A percentile compares a stretch with the other conserved stretches of the same genome.
phyloP scores from a whole-genome alignment of 192 early-diverging fungal species.

The Funneliformis geosporum region DNA sequence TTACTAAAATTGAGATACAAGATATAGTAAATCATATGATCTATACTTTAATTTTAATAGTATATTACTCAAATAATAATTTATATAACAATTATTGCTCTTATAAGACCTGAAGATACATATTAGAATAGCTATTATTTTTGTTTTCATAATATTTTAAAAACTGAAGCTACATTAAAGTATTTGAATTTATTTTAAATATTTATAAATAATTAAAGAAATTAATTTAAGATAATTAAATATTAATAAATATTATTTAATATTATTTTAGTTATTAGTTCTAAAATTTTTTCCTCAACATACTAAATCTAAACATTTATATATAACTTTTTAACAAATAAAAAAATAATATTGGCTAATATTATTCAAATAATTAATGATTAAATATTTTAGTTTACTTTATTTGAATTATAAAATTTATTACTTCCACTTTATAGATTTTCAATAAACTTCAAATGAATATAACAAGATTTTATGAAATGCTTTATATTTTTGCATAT shows the following conservation, averaged over 20 bases:
- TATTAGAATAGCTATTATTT: neutral
- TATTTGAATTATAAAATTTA: neutral
- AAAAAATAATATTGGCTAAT: neutral
- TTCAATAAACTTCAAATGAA: neutral
- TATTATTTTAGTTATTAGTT: neutral
- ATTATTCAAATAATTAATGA: neutral
- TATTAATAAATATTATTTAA: too few relatives aligned
- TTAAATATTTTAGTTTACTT: neutral
- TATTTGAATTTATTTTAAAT: neutral
- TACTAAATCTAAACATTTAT: neutral
- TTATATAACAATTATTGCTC: neutral
- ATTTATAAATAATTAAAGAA: neutral
- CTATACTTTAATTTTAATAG: too few relatives aligned
- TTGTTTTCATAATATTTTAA: neutral
- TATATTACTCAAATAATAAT: too few relatives aligned
- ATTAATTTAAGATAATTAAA: too few relatives aligned
- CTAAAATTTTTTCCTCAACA: neutral
- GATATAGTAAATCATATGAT: too few relatives aligned
- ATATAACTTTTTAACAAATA: too few relatives aligned
- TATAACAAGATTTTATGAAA: slow-evolving; percentile 4
- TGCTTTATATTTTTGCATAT: neutral
- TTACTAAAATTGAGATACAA: too few relatives aligned
- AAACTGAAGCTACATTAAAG: neutral
- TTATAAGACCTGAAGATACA: neutral
- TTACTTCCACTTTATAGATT: neutral